Conservation (phyloP, 805 yeast genomes). For the Saturnispora diversa region DNA sequence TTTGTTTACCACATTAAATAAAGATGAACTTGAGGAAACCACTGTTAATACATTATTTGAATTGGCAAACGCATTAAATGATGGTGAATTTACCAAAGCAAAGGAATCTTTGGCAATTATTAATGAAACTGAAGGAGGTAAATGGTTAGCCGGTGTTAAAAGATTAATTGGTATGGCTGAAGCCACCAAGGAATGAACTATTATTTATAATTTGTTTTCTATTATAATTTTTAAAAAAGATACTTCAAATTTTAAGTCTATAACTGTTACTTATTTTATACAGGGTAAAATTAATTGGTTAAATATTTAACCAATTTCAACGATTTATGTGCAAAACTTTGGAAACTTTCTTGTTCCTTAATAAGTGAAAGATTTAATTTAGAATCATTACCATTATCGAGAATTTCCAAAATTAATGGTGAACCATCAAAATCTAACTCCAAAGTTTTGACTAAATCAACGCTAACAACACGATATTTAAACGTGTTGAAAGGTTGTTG, state of each 20-base stretch:
- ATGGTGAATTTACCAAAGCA: conserved; percentile 54
- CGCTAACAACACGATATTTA: conserved; percentile 13
- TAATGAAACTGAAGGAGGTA: conserved; percentile 67
- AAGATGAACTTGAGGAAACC: conserved; percentile 53
- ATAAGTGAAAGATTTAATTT: conserved; percentile 6
- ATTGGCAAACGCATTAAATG: conserved; percentile 43
- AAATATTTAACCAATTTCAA: conserved; percentile 4
- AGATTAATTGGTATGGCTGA: conserved; percentile 73
- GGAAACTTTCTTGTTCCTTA: conserved; percentile 4
- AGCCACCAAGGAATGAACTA: conserved; percentile 21
- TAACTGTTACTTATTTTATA: conserved; percentile 1
- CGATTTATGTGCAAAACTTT: conserved; percentile 1
- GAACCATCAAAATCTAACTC: conserved; percentile 24
- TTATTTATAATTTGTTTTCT: neutral
- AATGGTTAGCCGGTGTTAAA: conserved; percentile 90
- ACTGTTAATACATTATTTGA: conserved; percentile 45
- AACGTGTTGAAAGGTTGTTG: neutral
- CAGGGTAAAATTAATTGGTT: neutral
- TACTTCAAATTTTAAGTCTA: too few species aligned
- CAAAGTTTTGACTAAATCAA: conserved; percentile 22
- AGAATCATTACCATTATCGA: conserved; percentile 17
- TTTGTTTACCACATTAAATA: conserved; percentile 70
- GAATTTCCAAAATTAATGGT: conserved; percentile 24
- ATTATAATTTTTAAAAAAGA: too few species aligned
- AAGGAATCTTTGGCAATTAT: conserved; percentile 52